These are phyloP conservation scores for Quercus phellos DNA, from an alignment of 331 rosid genomes.

Conservation along the genomic window DNA sequence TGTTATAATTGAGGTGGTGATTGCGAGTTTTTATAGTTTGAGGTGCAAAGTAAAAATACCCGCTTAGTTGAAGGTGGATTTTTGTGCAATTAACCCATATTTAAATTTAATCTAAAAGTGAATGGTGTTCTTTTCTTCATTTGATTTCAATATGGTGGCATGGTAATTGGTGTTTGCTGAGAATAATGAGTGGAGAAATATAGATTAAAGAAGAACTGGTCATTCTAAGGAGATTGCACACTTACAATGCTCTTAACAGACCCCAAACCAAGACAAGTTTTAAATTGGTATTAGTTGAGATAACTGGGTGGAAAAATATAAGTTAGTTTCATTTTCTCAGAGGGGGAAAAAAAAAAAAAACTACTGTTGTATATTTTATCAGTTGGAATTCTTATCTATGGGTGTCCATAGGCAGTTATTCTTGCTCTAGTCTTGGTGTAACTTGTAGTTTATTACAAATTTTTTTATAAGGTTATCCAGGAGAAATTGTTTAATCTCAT, in stretches of 20 bases:
- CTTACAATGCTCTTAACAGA: neutral
- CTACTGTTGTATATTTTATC: neutral
- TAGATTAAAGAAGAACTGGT: neutral
- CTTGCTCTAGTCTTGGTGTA: neutral
- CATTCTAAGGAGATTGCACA: neutral
- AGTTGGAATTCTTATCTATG: neutral
- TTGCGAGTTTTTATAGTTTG: too few relatives aligned
- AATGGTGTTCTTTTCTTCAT: neutral
- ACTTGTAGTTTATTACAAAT: constrained; percentile 1
- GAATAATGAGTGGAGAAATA: neutral
- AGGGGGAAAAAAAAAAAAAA: neutral
- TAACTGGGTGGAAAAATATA: neutral
- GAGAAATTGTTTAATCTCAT: constrained; percentile 3
- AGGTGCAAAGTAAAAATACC: too few relatives aligned
- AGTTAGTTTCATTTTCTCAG: neutral
- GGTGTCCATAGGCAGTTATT: neutral
- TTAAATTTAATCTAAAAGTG: neutral
- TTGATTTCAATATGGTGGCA: neutral
- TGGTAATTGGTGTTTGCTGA: neutral
- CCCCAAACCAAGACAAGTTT: neutral
- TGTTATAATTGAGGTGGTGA: too few relatives aligned
- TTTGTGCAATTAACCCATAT: too few relatives aligned
- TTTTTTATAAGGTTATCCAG: constrained; percentile 1
- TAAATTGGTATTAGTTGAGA: neutral
- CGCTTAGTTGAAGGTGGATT: too few relatives aligned